phyloP scores from a whole-genome alignment of 768 basidiomycete species.

The Hydnomerulius pinastri region DNA sequence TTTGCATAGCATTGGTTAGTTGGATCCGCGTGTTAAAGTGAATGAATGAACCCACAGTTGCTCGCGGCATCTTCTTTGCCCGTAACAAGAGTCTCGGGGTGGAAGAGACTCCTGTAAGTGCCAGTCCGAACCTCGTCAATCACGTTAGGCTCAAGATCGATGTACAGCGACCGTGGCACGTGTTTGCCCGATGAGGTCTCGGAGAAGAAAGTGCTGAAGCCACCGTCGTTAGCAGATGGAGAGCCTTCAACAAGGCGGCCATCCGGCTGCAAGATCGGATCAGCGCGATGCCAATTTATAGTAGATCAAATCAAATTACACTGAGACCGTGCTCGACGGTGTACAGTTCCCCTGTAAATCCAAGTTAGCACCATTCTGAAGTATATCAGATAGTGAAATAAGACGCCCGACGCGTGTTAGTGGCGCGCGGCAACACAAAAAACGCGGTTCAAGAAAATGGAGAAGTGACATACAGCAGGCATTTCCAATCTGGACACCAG shows the following conservation, averaged over 20 bases:
- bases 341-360: constrained; percentile 88
- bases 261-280: constrained; percentile 70
- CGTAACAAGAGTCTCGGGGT: constrained; percentile 97
- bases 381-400: neutral
- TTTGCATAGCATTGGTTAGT: constrained; percentile 9
- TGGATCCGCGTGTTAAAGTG: neutral
- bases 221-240: constrained; percentile 75
- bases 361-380: constrained; percentile 15
- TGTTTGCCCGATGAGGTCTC: constrained; percentile 97
- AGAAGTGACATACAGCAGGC: constrained; percentile 83
- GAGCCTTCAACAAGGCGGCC: constrained; percentile 85
- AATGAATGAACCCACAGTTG: constrained; percentile 69
- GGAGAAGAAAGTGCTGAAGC: constrained; percentile 99
- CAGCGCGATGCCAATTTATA: constrained; percentile 11
- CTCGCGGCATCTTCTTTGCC: constrained; percentile 99
- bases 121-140: constrained; percentile 97
- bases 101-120: constrained; percentile 95
- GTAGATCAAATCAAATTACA: constrained; percentile 44
- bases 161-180: constrained; percentile 96
- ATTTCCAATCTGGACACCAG: constrained; percentile 97
- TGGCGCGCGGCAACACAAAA: neutral
- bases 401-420: constrained; percentile 17
- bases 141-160: constrained; percentile 96
- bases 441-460: constrained; percentile 2
- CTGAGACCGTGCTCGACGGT: constrained; percentile 98